These are phyloP conservation scores for Cardiosporidium cionae DNA, from an alignment of 169 alveolate genomes.

Conservation along the genomic window DNA sequence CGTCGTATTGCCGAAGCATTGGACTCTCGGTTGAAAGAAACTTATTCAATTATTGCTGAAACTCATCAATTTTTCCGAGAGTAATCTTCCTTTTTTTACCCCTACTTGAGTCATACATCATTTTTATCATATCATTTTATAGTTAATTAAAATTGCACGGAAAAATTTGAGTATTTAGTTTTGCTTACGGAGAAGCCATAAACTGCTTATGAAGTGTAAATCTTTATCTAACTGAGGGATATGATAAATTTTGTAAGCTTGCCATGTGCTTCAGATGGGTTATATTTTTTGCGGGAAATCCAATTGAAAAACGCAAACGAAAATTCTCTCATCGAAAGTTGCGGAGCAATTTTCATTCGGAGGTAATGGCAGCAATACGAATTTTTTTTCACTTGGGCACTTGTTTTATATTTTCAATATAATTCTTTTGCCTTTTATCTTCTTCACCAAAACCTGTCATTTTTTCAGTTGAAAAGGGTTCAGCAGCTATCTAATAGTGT, in stretches of 20 bases:
- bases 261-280: neutral
- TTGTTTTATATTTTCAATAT: too few species aligned
- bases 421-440: too few species aligned
- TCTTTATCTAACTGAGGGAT: too few species aligned
- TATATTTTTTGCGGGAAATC: neutral
- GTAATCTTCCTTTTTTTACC: neutral
- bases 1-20: neutral
- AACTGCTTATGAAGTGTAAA: too few species aligned
- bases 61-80: neutral
- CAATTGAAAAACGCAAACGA: neutral
- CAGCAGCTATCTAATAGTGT: neutral
- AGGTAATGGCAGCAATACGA: too few species aligned
- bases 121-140: too few species aligned
- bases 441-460: too few species aligned
- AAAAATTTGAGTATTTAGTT: too few species aligned
- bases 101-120: too few species aligned
- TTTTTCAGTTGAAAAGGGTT: neutral
- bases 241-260: neutral
- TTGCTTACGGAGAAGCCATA: too few species aligned
- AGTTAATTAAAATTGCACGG: too few species aligned
- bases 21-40: neutral
- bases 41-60: neutral
- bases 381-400: too few species aligned
- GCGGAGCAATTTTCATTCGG: neutral
- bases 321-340: neutral